Base-by-base conservation (phyloP, 495 filamentous ascomycete genomes). In the Lasiosphaeria miniovina region DNA sequence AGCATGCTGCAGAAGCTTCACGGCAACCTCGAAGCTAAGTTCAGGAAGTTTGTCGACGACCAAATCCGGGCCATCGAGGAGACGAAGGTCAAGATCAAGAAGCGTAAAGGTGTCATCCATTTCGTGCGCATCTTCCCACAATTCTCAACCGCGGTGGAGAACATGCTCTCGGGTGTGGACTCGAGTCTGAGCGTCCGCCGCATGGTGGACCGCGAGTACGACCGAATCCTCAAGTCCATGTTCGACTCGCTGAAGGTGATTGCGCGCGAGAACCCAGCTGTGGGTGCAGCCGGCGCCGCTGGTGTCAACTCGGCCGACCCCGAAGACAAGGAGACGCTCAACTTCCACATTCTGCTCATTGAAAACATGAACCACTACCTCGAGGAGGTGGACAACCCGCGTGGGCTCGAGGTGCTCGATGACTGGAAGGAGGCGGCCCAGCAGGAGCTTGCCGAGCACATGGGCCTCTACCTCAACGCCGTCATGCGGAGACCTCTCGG, bases 301-400 rank as follows among this genome's bases (percentile, higher is more conserved):
- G 52, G 41, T 14, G 35, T 56, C 55, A 64, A 64, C 57, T 69
- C 75, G n/a, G 81, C 85, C 49, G 81, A 83, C 60, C 83, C 77
- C n/a, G 93, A 98, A 66, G 93, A 98, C 70, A 98, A 98, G 72
- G 93, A 96, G 69, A 86, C 89, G 14, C 81, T 98, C 24, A 97
- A 98, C 70, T 96, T 96, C 75, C 92, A 97, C 70, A 96, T 98
- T 65, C 82, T 96, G 52, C 82, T 98, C 36, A 97, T 98, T 60
- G 93, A 98, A 71, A 98, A 98, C 70, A 96, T 97, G 93, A 94
- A 96, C 70, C 92, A 96, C 70, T 96, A 93, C 72, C 77, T 93
- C 9, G 92, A 97, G 65, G 93, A 97, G 69, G 86, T 96, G 9
- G 89, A 94, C 62, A 67, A 68, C 61, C 78, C 87, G n/a, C 82